A percentile compares a stretch with the other conserved stretches of the same genome.
Evolutionary conservation across 192 early-diverging fungal species (phyloP).

Genomic region (Coemansia reversa): DNA sequence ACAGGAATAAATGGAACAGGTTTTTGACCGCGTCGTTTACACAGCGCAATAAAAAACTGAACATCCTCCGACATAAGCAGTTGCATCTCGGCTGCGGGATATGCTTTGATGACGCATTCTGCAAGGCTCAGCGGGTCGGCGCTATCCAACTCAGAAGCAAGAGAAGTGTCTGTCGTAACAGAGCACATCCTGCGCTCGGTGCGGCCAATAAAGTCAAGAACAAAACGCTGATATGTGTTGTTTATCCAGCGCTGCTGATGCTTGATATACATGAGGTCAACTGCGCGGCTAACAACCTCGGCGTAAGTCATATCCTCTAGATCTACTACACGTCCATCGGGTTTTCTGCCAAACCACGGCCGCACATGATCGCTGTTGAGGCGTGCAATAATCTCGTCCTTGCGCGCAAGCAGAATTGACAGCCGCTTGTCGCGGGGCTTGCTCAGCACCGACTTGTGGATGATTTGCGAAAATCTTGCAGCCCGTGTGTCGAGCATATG

Average conservation of each 20-base stretch:
- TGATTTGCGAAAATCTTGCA: constrained; percentile 72
- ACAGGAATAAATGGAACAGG: too few relatives aligned
- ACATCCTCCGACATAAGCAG: constrained; percentile 36
- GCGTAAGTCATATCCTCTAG: constrained; percentile 92
- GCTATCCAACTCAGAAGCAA: constrained; percentile 42
- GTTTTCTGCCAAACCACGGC: constrained; percentile 91
- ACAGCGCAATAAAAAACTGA: constrained; percentile 31
- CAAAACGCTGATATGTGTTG: constrained; percentile 62
- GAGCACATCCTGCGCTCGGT: constrained; percentile 69
- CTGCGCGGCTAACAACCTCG: constrained; percentile 76
- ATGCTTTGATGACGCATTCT: constrained; percentile 10
- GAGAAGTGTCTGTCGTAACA: background rate
- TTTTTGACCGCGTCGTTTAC: constrained; percentile 71
- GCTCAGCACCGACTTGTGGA: constrained; percentile 76
- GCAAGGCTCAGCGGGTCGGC: constrained; percentile 27
- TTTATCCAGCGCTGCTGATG: constrained; percentile 81
- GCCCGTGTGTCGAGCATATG: constrained; percentile 89
- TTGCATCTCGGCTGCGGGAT: constrained; percentile 16
- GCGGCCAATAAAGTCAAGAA: constrained; percentile 78
- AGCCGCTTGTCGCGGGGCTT: constrained; percentile 81
- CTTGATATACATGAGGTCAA: constrained; percentile 75
- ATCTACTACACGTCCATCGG: constrained; percentile 69
- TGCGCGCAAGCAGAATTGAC: constrained; percentile 61
- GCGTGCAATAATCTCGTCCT: constrained; percentile 86
- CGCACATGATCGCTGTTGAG: too few relatives aligned